Conservation (phyloP, 106 monocot genomes). For the Dioscorea zingiberensis region DNA sequence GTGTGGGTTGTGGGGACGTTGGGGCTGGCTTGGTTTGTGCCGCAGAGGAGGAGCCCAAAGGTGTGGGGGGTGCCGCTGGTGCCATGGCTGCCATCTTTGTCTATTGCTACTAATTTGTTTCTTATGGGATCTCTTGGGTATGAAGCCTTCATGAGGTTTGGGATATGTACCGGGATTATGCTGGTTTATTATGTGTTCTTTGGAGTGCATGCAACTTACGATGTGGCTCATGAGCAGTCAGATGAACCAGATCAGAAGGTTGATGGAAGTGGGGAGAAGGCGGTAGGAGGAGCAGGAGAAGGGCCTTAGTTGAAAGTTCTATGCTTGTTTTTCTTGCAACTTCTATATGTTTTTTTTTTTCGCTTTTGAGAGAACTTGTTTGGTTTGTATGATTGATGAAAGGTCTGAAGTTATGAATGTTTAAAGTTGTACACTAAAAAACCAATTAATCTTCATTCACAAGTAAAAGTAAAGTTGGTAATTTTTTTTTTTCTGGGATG, state of each 20-base stretch:
- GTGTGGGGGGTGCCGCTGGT: constrained; percentile 76
- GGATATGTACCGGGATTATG: constrained; percentile 55
- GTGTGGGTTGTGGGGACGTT: constrained; percentile 45
- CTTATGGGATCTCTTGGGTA: constrained; percentile 72
- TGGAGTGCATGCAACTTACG: constrained; percentile 76
- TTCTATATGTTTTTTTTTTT: too few relatives aligned
- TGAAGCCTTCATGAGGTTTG: constrained; percentile 54
- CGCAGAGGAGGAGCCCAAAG: constrained; percentile 36
- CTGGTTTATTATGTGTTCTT: constrained; percentile 59
- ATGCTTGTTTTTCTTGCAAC: background rate
- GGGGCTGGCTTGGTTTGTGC: constrained; percentile 36
- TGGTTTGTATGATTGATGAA: too few relatives aligned
- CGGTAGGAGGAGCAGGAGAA: background rate
- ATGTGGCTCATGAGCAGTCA: constrained; percentile 24
- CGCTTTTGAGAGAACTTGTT: too few relatives aligned
- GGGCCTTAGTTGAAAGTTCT: background rate
- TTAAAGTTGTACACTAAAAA: too few relatives aligned
- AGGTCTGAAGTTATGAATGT: too few relatives aligned
- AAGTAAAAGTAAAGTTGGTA: too few relatives aligned
- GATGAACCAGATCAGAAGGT: background rate
- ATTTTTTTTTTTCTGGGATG: too few relatives aligned
- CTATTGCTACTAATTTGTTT: constrained; percentile 64
- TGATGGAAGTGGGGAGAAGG: background rate
- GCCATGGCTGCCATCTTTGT: constrained; percentile 70
- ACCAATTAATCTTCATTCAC: too few relatives aligned